Evolutionary conservation across 2,329 filamentous ascomycete genomes (phyloP).

Genomic region (Fusarium zealandicum): DNA sequence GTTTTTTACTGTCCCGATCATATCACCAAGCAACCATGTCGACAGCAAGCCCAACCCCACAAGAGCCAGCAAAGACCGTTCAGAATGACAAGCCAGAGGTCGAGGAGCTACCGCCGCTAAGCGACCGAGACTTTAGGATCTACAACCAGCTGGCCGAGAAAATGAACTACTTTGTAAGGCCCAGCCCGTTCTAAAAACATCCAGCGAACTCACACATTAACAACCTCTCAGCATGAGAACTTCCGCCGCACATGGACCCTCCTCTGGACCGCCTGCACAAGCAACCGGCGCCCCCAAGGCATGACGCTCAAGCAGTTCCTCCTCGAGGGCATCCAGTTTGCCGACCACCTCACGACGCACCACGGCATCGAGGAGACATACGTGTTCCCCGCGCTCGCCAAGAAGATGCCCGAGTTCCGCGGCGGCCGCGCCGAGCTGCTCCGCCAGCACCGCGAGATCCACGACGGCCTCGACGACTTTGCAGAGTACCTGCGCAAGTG

Average conservation of each 20-base stretch:
- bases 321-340: slow-evolving; percentile 71
- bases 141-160: slow-evolving; percentile 78
- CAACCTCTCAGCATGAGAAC: slow-evolving; percentile 67
- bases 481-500: slow-evolving; percentile 71
- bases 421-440: slow-evolving; percentile 64
- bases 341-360: slow-evolving; percentile 74
- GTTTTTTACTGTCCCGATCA: background rate
- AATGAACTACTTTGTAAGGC: slow-evolving; percentile 74
- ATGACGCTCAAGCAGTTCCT: slow-evolving; percentile 76
- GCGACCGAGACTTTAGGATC: slow-evolving; percentile 68
- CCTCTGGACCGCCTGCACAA: slow-evolving; percentile 70
- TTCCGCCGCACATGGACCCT: slow-evolving; percentile 78
- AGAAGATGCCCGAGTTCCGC: slow-evolving; percentile 80
- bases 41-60: slow-evolving; percentile 9
- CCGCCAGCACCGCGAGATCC: slow-evolving; percentile 79
- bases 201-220: background rate
- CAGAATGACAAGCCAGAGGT: slow-evolving; percentile 17
- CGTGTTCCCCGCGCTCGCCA: slow-evolving; percentile 80
- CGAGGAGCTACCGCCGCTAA: slow-evolving; percentile 65
- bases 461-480: slow-evolving; percentile 74
- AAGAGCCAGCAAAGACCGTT: slow-evolving; percentile 9
- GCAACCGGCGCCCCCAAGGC: slow-evolving; percentile 63
- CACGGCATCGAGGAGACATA: slow-evolving; percentile 84
- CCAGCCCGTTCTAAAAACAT: no score
- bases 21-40: slow-evolving; percentile 29